phyloP scores from a whole-genome alignment of 2,329 filamentous ascomycete species.

The Sclerotinia subarctica region DNA sequence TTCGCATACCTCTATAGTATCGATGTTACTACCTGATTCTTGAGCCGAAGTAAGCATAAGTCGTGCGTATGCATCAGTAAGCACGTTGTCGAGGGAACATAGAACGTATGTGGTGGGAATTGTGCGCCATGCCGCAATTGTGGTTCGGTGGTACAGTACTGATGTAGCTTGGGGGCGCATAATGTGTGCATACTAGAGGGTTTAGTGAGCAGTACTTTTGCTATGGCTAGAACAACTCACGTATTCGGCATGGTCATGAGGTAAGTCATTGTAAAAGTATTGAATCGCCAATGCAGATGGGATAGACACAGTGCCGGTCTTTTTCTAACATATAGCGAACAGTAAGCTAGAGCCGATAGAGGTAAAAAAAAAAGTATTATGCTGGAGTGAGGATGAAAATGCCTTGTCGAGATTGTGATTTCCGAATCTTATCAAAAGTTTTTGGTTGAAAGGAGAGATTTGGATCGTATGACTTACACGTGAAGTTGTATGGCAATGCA shows the following conservation, averaged over 20 bases:
- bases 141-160: conserved; percentile 23
- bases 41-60: conserved; percentile 29
- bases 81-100: conserved; percentile 28
- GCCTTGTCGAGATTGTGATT: background rate
- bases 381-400: background rate
- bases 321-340: conserved; percentile 19
- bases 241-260: conserved; percentile 15
- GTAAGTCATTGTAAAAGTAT: conserved; percentile 19
- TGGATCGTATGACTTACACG: conserved; percentile 14
- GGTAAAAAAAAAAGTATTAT: background rate
- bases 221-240: background rate
- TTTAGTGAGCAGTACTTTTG: background rate
- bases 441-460: background rate
- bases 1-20: conserved; percentile 30
- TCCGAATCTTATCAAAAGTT: background rate
- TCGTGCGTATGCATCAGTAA: conserved; percentile 28
- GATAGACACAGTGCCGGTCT: conserved; percentile 17
- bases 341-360: conserved; percentile 7
- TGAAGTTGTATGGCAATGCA: conserved; percentile 15
- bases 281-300: conserved; percentile 12
- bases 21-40: conserved; percentile 29
- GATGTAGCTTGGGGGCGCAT: conserved; percentile 26
- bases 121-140: conserved; percentile 34
- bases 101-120: conserved; percentile 33
- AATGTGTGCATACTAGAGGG: conserved; percentile 39